Conservation (phyloP, 176 grass and related monocot genomes). For the maize (Zea mays) region DNA sequence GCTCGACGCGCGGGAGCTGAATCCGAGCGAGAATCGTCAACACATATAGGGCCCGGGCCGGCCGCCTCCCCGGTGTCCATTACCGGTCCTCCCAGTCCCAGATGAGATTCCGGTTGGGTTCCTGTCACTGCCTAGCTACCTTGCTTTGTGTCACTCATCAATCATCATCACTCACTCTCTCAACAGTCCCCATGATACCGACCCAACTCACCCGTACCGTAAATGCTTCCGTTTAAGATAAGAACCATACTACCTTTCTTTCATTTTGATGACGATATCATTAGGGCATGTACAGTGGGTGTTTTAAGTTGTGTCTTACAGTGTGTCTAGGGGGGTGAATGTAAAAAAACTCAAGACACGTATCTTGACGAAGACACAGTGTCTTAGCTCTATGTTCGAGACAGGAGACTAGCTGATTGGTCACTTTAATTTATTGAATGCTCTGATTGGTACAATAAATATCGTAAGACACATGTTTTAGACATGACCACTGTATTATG, state of each 20-base stretch:
- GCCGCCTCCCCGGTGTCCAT: constrained; percentile 14
- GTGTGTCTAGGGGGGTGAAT: too few relatives aligned
- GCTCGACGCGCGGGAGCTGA: not conserved
- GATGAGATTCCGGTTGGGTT: constrained; percentile 29
- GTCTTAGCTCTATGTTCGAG: too few relatives aligned
- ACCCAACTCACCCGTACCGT: not conserved
- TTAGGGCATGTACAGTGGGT: too few relatives aligned
- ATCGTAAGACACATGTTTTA: too few relatives aligned
- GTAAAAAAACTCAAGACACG: too few relatives aligned
- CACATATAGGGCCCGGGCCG: not conserved
- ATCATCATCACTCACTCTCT: not conserved
- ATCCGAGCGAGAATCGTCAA: constrained; percentile 14
- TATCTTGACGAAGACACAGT: too few relatives aligned
- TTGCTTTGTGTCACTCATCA: not conserved
- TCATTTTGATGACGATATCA: not conserved
- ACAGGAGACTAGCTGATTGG: too few relatives aligned
- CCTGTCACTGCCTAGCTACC: not conserved
- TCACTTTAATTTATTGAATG: too few relatives aligned
- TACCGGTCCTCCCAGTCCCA: not conserved
- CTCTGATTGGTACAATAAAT: too few relatives aligned
- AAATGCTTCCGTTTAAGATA: not conserved
- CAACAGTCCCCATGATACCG: not conserved
- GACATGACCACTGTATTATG: too few relatives aligned
- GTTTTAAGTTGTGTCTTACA: not conserved
- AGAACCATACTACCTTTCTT: not conserved